Conservation (phyloP, 768 basidiomycete genomes). For the Termitomyces sp. region DNA sequence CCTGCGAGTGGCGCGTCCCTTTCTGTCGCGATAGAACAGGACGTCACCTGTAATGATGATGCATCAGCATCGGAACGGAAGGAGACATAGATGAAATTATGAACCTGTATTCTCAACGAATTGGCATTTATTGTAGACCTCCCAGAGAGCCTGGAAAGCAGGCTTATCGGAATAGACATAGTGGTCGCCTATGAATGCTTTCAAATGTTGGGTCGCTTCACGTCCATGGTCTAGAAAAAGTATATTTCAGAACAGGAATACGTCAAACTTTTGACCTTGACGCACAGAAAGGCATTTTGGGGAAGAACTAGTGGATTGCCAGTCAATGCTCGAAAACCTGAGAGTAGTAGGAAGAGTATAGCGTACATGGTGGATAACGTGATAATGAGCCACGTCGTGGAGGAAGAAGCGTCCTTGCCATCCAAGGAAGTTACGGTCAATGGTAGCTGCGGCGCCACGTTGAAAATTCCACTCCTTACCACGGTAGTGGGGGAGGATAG, state of each 20-base stretch:
- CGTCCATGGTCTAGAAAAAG: constrained; percentile 38
- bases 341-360: background rate
- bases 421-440: constrained; percentile 53
- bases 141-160: constrained; percentile 44
- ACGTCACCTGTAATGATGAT: background rate
- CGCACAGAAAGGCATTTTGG: constrained; percentile 54
- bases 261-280: background rate
- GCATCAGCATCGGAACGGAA: background rate
- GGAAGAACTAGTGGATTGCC: constrained; percentile 42
- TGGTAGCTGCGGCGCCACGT: constrained; percentile 56
- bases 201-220: constrained; percentile 44
- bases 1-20: background rate
- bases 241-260: background rate
- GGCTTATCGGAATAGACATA: constrained; percentile 39
- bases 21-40: constrained; percentile 4
- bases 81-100: background rate
- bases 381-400: constrained; percentile 57
- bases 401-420: constrained; percentile 65
- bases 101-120: constrained; percentile 54
- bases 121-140: constrained; percentile 49
- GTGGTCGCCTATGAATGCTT: constrained; percentile 43
- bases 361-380: constrained; percentile 55
- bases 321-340: background rate
- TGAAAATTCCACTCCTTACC: constrained; percentile 52
- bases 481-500: constrained; percentile 52